Base-by-base conservation (phyloP, 2,329 filamentous ascomycete species). In the Arthrobotrys musiformis region DNA sequence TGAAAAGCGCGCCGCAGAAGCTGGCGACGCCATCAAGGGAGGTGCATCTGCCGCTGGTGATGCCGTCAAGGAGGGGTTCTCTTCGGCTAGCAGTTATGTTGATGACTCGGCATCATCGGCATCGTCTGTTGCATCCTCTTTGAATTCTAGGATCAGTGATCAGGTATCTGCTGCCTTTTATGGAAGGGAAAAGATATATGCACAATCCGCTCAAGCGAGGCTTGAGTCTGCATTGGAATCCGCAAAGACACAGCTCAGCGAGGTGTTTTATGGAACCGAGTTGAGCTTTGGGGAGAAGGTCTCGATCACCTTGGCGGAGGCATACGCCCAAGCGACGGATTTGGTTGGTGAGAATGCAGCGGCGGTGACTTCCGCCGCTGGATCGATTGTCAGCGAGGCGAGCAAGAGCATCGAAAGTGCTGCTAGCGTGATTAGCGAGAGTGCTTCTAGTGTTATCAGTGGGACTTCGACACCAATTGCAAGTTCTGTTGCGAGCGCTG, bases 1-100 rank as follows among this genome's bases (percentile, higher is more conserved):
- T 2, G 84, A 80, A 8, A 81, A 80, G 37, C 79, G 79, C 24
- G 83, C 81, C 6, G 80, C 79, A 50, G 82, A 82, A 26, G 69
- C 68, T 22, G 54, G 33, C 9, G 77, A 70, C 6, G 70, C 61
- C 9, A 52, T 68, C n/a, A 61, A 66, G 17, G 70, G 76, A 5
- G 67, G 54, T 13, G 58, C 61, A 28, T 56, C 58, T 9, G 76
- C 70, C n/a, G 76, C 76, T 28, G 46, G 61, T 19, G 72, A 68
- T 17, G 69, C 60, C 5, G 56, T 69, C 64, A 63, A 68, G 40
- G 75, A 78, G 19, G 64, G 60, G 1, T 56, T 68, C 13, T 52
- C 46, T 44, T 46, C 68, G 11, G 75, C 75, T 8, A 78, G 68
- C 60, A 70, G 63, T 48, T 76, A 64, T 50, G 64, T 76, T 42